phyloP scores from a whole-genome alignment of 192 early-diverging fungal genomes.

The Gonapodya sp. region DNA sequence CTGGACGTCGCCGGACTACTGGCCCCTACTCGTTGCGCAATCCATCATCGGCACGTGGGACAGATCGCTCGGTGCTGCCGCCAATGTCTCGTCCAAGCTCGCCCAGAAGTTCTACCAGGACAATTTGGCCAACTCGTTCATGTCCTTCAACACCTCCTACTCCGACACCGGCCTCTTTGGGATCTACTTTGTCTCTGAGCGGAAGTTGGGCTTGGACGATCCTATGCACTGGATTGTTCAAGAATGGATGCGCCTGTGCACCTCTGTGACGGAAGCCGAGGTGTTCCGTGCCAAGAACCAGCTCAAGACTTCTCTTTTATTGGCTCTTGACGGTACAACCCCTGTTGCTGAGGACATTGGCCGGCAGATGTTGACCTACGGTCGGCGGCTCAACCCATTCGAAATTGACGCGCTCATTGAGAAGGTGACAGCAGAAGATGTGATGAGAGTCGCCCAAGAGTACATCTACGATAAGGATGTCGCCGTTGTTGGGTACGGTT shows the following conservation, averaged over 20 bases:
- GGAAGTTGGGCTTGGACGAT: constrained; percentile 72
- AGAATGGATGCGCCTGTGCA: constrained; percentile 87
- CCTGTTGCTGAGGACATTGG: constrained; percentile 97
- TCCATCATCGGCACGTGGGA: constrained; percentile 96
- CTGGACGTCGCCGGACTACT: constrained; percentile 94
- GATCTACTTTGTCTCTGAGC: constrained; percentile 84
- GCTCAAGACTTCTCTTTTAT: constrained; percentile 86
- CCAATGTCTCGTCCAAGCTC: constrained; percentile 76
- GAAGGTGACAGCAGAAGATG: constrained; percentile 71
- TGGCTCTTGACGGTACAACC: constrained; percentile 87
- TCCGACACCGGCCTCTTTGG: constrained; percentile 96
- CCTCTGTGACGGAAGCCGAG: constrained; percentile 75
- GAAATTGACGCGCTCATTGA: constrained; percentile 82
- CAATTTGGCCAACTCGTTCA: constrained; percentile 93
- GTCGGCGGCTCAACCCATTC: constrained; percentile 79
- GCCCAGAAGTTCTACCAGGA: constrained; percentile 72
- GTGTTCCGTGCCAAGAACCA: constrained; percentile 97
- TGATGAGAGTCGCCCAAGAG: constrained; percentile 75
- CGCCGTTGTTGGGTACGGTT: constrained; percentile 70
- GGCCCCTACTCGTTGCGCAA: constrained; percentile 88
- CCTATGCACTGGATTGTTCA: constrained; percentile 77
- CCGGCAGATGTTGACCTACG: constrained; percentile 85
- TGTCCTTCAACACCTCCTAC: constrained; percentile 99
- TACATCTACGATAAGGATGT: constrained; percentile 88
- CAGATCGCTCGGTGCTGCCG: constrained; percentile 79